Conservation (phyloP, 2,329 filamentous ascomycete genomes). For the Lomentospora prolificans region DNA sequence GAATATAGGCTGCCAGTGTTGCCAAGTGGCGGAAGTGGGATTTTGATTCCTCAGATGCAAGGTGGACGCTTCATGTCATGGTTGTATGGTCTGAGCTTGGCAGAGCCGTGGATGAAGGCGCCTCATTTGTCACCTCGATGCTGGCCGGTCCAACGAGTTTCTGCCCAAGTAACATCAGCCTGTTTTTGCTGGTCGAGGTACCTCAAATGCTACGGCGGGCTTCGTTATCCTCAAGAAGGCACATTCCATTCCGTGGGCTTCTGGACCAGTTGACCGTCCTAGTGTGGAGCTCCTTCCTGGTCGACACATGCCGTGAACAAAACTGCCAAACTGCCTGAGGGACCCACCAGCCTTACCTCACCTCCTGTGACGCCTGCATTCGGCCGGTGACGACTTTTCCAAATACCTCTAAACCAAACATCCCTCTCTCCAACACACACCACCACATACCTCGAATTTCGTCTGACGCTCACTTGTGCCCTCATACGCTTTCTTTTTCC, state of each 20-base stretch:
- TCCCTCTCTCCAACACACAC: background rate
- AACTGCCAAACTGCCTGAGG: constrained; percentile 6
- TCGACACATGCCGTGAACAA: constrained; percentile 14
- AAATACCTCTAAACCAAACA: constrained; percentile 7
- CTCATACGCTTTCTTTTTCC: background rate
- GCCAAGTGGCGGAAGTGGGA: background rate
- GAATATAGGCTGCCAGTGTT: too few relatives aligned
- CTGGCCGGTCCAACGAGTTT: background rate
- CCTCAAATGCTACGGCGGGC: background rate
- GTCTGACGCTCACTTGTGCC: background rate
- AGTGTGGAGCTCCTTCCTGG: constrained; percentile 15
- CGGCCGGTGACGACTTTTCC: constrained; percentile 8
- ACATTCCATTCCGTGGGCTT: too few relatives aligned
- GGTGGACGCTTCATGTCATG: too few relatives aligned
- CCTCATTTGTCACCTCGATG: background rate
- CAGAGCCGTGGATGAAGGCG: too few relatives aligned
- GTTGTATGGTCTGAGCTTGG: background rate
- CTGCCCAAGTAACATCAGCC: background rate
- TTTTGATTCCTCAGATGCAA: too few relatives aligned
- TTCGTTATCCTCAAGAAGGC: too few relatives aligned
- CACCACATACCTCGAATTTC: background rate
- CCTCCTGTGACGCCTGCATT: constrained; percentile 3
- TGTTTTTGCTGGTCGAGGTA: background rate
- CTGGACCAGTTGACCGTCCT: too few relatives aligned
- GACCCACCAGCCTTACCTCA: constrained; percentile 9